Evolutionary conservation across 768 basidiomycete genomes (phyloP).

Genomic region (Lenzites betulinus): DNA sequence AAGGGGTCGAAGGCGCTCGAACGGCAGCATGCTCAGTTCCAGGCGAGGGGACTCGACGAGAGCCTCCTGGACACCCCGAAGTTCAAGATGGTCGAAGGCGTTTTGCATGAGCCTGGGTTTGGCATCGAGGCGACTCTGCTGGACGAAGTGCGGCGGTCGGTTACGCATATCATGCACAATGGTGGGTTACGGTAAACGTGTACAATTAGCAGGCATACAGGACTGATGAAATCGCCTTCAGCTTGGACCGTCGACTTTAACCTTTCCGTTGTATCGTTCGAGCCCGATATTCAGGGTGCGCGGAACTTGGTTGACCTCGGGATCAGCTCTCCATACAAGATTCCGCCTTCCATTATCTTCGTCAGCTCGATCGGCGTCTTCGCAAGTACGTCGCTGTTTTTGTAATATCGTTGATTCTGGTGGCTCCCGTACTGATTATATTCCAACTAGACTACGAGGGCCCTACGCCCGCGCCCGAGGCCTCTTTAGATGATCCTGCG

Average conservation of each 20-base stretch:
- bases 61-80: constrained; percentile 33
- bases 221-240: neutral
- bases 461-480: constrained; percentile 8
- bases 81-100: constrained; percentile 36
- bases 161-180: constrained; percentile 44
- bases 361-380: constrained; percentile 38
- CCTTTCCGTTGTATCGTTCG: constrained; percentile 33
- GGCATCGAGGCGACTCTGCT: constrained; percentile 32
- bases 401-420: neutral
- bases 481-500: constrained; percentile 15
- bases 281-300: constrained; percentile 30
- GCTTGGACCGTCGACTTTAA: constrained; percentile 42
- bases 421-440: neutral
- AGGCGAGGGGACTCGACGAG: constrained; percentile 35
- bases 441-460: constrained; percentile 14
- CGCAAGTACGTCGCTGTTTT: constrained; percentile 19
- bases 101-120: constrained; percentile 26
- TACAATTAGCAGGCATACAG: neutral
- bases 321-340: constrained; percentile 31
- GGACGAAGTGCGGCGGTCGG: constrained; percentile 32
- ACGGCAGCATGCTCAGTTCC: constrained; percentile 32
- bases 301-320: constrained; percentile 41
- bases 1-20: constrained; percentile 23
- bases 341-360: constrained; percentile 36
- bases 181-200: constrained; percentile 25